Percentiles rank a stretch among this genome's conserved stretches.
Conservation (phyloP, 139 green algal species). For the Chlamydomonas schloesseri region DNA sequence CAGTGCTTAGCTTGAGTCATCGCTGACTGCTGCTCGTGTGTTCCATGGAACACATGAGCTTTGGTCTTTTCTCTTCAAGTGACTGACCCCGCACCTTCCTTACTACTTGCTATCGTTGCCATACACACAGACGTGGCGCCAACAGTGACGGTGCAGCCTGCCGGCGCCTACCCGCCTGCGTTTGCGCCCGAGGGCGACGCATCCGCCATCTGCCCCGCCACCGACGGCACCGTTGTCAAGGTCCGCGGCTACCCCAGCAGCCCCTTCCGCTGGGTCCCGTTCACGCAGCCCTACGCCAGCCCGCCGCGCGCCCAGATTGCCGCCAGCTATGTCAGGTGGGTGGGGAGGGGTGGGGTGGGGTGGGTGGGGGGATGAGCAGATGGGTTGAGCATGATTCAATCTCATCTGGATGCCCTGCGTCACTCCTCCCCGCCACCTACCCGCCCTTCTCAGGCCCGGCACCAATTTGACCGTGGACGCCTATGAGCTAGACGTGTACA, state of each 20-base stretch:
- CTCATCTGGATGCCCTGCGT: no score
- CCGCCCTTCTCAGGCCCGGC: neutral
- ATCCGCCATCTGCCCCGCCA: neutral
- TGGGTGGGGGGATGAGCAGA: no score
- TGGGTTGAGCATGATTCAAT: neutral
- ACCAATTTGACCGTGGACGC: neutral
- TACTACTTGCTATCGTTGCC: neutral
- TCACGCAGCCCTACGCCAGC: constrained; percentile 4
- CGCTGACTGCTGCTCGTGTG: no score
- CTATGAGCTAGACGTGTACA: constrained; percentile 2
- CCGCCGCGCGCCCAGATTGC: neutral
- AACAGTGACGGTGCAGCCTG: neutral
- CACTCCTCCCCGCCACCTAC: neutral
- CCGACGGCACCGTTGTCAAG: neutral
- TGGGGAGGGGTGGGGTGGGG: no score
- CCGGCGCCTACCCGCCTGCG: no score
- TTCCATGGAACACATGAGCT: no score
- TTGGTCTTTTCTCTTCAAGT: no score
- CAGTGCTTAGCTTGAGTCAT: no score
- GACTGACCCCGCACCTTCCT: no score
- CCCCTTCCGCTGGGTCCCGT: constrained; percentile 12
- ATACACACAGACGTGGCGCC: neutral
- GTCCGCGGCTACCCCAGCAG: constrained; percentile 8
- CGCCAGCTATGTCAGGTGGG: neutral
- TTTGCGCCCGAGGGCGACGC: neutral